Evolutionary conservation across 2,329 filamentous ascomycete genomes (phyloP).

Genomic region (Rhinocladiella mackenziei): DNA sequence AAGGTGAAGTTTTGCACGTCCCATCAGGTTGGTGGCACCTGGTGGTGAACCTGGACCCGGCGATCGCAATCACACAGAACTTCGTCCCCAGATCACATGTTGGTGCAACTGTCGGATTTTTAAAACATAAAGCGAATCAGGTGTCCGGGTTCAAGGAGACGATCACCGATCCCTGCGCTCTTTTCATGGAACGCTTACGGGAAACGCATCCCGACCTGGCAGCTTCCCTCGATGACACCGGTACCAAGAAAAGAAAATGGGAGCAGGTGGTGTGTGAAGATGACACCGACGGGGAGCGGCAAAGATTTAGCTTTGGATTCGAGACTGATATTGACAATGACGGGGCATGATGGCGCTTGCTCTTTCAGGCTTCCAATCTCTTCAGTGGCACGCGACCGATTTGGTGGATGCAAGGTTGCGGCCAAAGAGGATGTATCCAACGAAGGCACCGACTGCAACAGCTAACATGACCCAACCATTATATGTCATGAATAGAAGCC

Average conservation of each 20-base stretch:
- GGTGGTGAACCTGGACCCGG: constrained; percentile 80
- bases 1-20: constrained; percentile 86
- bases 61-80: constrained; percentile 90
- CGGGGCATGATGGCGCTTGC: constrained; percentile 23
- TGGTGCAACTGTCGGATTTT: constrained; percentile 70
- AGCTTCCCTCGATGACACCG: constrained; percentile 57
- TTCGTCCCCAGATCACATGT: constrained; percentile 78
- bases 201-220: constrained; percentile 64
- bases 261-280: constrained; percentile 65
- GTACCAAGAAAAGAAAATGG: constrained; percentile 77
- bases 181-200: constrained; percentile 68
- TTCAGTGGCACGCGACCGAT: constrained; percentile 84
- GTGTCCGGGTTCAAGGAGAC: constrained; percentile 78
- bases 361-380: constrained; percentile 1
- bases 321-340: constrained; percentile 55
- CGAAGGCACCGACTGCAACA: constrained; percentile 80
- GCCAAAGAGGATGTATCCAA: constrained; percentile 82
- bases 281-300: constrained; percentile 39
- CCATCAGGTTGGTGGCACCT: constrained; percentile 96
- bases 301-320: constrained; percentile 62
- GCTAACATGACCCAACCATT: constrained; percentile 97
- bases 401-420: constrained; percentile 67
- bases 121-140: constrained; percentile 77
- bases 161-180: constrained; percentile 66
- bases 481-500: constrained; percentile 99